Percentiles rank a stretch among this genome's conserved stretches.
These are phyloP conservation scores for Solanum hybrid DNA, from an alignment of 305 asterid species.

Conservation along the genomic window DNA sequence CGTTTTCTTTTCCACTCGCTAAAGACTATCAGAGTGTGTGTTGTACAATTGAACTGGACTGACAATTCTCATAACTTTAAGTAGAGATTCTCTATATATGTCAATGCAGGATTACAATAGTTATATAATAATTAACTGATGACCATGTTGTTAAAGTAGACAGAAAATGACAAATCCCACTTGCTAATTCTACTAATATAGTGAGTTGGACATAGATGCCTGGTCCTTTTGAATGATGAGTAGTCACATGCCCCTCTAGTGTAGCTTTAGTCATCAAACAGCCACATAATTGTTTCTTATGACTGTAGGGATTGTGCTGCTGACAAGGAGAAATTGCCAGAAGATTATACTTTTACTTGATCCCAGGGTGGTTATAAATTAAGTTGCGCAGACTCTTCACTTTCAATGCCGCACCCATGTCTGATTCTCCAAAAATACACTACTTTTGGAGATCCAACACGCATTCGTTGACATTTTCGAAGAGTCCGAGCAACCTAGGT, in stretches of 20 bases:
- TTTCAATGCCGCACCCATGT: background rate
- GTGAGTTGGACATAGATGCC: slow-evolving; percentile 30
- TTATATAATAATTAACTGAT: slow-evolving; percentile 26
- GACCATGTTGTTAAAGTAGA: slow-evolving; percentile 36
- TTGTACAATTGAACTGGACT: background rate
- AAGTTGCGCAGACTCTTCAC: background rate
- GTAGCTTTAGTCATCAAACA: background rate
- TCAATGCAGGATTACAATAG: slow-evolving; percentile 22
- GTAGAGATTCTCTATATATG: slow-evolving; percentile 15
- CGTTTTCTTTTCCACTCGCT: background rate
- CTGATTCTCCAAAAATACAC: background rate
- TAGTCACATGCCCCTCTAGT: slow-evolving; percentile 35
- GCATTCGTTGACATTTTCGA: background rate
- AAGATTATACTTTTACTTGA: background rate
- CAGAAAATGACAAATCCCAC: slow-evolving; percentile 63
- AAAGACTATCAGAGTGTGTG: background rate
- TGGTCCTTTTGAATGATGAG: slow-evolving; percentile 37
- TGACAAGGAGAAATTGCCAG: slow-evolving; percentile 1
- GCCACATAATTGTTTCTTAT: slow-evolving; percentile 17
- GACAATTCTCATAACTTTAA: slow-evolving; percentile 12
- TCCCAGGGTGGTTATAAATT: background rate
- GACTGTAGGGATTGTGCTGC: slow-evolving; percentile 4
- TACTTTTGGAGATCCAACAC: background rate
- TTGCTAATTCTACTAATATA: slow-evolving; percentile 30
- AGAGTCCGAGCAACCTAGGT: background rate